Conservation (phyloP, 768 basidiomycete species). For the Rhodotorula sphaerocarpa region DNA sequence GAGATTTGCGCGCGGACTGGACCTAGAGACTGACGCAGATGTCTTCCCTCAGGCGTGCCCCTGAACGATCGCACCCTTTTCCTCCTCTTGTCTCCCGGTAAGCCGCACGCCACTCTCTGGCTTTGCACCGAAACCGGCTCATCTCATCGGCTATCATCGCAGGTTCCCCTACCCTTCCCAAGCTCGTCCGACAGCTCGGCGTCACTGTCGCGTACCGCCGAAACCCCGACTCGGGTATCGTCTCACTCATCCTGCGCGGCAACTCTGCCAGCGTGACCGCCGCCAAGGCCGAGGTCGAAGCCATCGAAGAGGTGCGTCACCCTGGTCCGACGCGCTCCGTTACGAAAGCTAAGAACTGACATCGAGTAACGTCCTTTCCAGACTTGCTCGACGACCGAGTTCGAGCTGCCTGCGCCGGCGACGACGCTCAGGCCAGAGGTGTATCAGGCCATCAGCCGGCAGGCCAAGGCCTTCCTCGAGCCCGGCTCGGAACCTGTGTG, state of each 20-base stretch:
- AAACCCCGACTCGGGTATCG: neutral
- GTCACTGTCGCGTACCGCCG: constrained; percentile 16
- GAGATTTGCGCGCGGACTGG: neutral
- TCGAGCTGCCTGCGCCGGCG: neutral
- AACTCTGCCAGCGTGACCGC: neutral
- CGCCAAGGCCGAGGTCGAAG: constrained; percentile 10
- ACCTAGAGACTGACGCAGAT: neutral
- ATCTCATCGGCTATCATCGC: neutral
- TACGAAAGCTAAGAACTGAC: too few species aligned
- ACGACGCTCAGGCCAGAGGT: constrained; percentile 16
- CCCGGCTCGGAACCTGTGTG: constrained; percentile 6
- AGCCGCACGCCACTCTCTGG: neutral
- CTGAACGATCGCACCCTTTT: constrained; percentile 24
- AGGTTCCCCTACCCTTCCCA: constrained; percentile 19
- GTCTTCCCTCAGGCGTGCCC: neutral
- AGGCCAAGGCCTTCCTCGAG: constrained; percentile 19
- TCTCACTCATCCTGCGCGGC: constrained; percentile 17
- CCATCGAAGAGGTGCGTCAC: constrained; percentile 14
- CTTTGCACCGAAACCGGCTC: too few species aligned
- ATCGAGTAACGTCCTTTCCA: neutral
- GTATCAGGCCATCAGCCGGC: constrained; percentile 19
- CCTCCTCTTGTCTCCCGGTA: constrained; percentile 29
- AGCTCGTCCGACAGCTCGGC: constrained; percentile 5
- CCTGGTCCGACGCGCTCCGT: too few species aligned
- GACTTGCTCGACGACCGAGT: neutral